Evolutionary conservation across 768 basidiomycete species (phyloP), one percentile per base, ranked within the genome.

Genomic region (Termitomyces sp.): DNA sequence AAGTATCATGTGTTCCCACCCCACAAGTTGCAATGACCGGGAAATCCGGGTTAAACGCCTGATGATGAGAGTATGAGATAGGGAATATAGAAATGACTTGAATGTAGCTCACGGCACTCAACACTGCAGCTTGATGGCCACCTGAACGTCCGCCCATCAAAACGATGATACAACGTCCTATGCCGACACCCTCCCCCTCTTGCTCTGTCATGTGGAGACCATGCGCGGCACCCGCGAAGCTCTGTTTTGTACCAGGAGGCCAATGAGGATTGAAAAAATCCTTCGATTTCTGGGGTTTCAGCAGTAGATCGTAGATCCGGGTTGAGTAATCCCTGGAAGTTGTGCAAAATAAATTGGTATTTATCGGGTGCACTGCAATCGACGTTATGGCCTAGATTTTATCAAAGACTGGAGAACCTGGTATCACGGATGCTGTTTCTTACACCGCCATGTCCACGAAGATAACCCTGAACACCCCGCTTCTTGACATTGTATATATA

Each of bases 21-120:
- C 89, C 89, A 63, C 88, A 86, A 15, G 90, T 92, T 10, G 88
- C 89, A 51, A 92, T 75, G 15, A 91, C 61, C 4, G 87, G 86
- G 51, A 78, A 69, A 10, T 70, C 69, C 0, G 81, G 77, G 66
- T 91, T 87, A 68, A 91, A 92, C 28, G 84, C 81, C 88, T 90
- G 48, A 11, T 23, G 40, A 33, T 10, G 43, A 42, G 23, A 26
- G 44, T 40, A 14, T 30, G 37, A 53, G 30, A 55, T 21, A 61
- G 57, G 33, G 48, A 53, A 26, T 45, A 53, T 17, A 41, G 4
- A 21, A n/a, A 42, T 44, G 40, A 14, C 21, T n/a, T 1, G 23
- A 64, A 79, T 60, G 63, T 5, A 30, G 85, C 88, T 21, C 42
- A 64, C 63, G 31, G 87, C 86, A 50, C 76, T 77, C 1, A 87